These are phyloP conservation scores for Arthrobotrys musiformis DNA, from an alignment of 2,329 filamentous ascomycete species.

Conservation along the genomic window DNA sequence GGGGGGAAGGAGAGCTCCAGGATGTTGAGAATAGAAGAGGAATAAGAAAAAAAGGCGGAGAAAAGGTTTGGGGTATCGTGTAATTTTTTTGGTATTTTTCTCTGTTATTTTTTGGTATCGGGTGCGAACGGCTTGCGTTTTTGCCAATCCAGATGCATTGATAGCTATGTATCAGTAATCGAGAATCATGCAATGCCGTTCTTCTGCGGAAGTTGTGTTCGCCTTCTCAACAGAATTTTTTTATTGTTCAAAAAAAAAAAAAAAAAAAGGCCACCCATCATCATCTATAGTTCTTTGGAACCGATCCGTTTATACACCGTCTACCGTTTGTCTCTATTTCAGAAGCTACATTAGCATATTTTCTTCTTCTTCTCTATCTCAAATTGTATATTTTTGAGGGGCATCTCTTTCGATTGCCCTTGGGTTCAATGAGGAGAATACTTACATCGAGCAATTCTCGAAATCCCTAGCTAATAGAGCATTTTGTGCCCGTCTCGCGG, in stretches of 20 bases:
- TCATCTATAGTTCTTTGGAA: not conserved
- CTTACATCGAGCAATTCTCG: constrained; percentile 51
- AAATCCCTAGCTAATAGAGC: constrained; percentile 52
- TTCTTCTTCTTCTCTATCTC: not conserved
- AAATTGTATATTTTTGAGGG: constrained; percentile 17
- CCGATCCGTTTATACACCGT: not conserved
- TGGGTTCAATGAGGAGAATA: not conserved
- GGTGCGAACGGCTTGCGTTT: constrained; percentile 15
- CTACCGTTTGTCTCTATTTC: constrained; percentile 25
- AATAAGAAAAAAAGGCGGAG: constrained; percentile 14
- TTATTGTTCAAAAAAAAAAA: not conserved
- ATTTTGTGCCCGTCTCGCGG: constrained; percentile 49
- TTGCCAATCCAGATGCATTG: not conserved
- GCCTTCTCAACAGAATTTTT: not conserved
- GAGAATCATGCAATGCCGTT: constrained; percentile 13
- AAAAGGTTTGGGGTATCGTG: constrained; percentile 19
- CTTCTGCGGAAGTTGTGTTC: not conserved
- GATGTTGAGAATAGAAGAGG: not conserved
- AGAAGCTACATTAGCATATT: not conserved
- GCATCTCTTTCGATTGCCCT: not conserved
- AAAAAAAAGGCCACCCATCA: no score
- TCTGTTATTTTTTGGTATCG: not conserved
- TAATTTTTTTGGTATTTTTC: not conserved
- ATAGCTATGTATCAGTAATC: constrained; percentile 4
- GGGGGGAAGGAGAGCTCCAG: not conserved